Conservation (phyloP, 805 yeast genomes). For the Hanseniaspora hatyaiensis region DNA sequence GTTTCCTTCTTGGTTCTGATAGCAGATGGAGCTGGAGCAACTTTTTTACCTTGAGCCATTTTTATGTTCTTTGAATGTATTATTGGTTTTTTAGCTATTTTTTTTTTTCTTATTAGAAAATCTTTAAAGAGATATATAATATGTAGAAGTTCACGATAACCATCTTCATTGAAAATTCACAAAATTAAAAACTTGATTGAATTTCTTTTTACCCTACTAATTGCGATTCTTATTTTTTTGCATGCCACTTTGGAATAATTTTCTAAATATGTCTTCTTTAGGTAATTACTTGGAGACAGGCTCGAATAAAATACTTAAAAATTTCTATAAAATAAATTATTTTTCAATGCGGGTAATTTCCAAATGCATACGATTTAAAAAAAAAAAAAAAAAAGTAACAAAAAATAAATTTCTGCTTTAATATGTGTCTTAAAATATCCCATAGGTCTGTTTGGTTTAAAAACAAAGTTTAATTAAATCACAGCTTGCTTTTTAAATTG, state of each 20-base stretch:
- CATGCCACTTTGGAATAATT: no score
- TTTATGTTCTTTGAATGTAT: constrained; percentile 1
- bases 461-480: not conserved
- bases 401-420: not conserved
- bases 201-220: no score
- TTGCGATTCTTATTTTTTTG: no score
- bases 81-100: not conserved
- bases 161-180: no score
- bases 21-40: constrained; percentile 98
- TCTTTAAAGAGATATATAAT: not conserved
- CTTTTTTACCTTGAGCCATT: constrained; percentile 60
- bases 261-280: not conserved
- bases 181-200: no score
- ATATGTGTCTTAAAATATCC: not conserved
- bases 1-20: constrained; percentile 47
- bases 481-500: not conserved
- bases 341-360: no score
- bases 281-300: not conserved
- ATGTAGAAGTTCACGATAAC: no score
- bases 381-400: not conserved
- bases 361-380: no score
- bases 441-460: not conserved
- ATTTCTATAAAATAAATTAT: no score
- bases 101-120: not conserved
- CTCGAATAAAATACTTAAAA: not conserved